Evolutionary conservation across 768 basidiomycete species (phyloP), one percentile per base, ranked within the genome.

Genomic region (Phaeotremella skinneri): DNA sequence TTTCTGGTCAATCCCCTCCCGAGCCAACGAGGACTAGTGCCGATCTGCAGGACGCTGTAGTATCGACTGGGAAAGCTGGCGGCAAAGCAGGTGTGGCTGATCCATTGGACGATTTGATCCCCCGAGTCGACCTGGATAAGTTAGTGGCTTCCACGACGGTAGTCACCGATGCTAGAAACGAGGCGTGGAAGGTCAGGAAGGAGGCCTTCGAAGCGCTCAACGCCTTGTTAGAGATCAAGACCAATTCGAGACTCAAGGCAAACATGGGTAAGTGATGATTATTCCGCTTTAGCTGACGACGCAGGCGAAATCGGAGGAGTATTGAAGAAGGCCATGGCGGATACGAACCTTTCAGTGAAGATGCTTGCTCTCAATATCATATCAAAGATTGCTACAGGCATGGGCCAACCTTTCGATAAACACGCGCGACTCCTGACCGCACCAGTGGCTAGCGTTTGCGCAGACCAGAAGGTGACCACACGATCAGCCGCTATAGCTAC

Each of bases 131-230:
- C 69, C 81, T 98, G 39, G 93, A 98, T 65, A 81, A 83, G 54
- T 77, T 99, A 25, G 80, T 98, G 54, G 87, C 87, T 63, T 87
- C 87, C 23, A 90, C 90, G 0, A 85, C 86, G 3, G 87, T 93
- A 48, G 78, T 96, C 16, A 81, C 85, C 1, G 90, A 91, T 67
- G 82, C 87, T 9, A 92, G 90, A 79, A 94, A 86, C 66, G 93
- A 94, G 63, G 87, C 91, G 0, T 99, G 94, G 94, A 98, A 98
- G 79, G 85, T 84, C 1, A 87, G 93, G 79, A 99, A 99, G 75
- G 94, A 97, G 69, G 92, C 90, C 2, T 81, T 98, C 58, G 96
- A 98, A 76, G 80, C 81, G 0, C 76, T 98, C 17, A 87, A 90
- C 69, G 85, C 83, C 0, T 83, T 91, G 58, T 79, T 99, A 31